These are phyloP conservation scores for Ogataea siamensis DNA, from an alignment of 805 yeast species.

Conservation along the genomic window DNA sequence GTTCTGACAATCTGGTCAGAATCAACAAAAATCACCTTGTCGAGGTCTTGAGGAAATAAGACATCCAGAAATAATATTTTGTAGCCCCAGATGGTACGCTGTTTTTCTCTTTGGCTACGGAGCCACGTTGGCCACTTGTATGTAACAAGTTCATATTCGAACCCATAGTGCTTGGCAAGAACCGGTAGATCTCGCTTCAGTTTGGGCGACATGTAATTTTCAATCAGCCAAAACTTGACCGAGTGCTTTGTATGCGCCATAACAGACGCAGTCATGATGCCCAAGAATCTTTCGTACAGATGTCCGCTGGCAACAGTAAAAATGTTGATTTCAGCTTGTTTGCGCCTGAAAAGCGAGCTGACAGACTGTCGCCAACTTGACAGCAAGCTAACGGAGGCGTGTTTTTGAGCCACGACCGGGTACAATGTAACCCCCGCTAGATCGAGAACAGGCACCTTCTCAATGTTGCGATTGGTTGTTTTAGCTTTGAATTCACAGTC, in stretches of 20 bases:
- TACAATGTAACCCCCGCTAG: conserved; percentile 42
- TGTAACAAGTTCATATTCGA: conserved; percentile 72
- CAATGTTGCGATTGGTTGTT: background rate
- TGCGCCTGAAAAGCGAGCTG: conserved; percentile 5
- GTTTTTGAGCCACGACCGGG: conserved; percentile 41
- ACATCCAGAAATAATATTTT: conserved; percentile 86
- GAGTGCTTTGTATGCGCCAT: conserved; percentile 60
- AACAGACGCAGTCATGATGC: conserved; percentile 81
- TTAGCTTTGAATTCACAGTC: conserved; percentile 1
- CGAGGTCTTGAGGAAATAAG: conserved; percentile 74
- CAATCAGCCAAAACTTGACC: conserved; percentile 84
- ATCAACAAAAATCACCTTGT: conserved; percentile 80
- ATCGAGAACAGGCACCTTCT: conserved; percentile 3
- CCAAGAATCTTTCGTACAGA: conserved; percentile 66
- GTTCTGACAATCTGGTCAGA: conserved; percentile 80
- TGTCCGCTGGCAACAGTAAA: conserved; percentile 85
- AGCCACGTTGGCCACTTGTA: conserved; percentile 95
- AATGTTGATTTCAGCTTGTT: conserved; percentile 67
- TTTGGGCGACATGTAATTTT: conserved; percentile 72
- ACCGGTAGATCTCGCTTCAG: conserved; percentile 60
- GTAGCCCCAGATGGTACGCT: conserved; percentile 83
- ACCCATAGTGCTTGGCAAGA: conserved; percentile 56
- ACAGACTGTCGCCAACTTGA: background rate
- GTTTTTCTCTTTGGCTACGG: conserved; percentile 71
- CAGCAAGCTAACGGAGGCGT: background rate